Evolutionary conservation across 2,329 filamentous ascomycete species (phyloP).

Genomic region (Fusarium udum): DNA sequence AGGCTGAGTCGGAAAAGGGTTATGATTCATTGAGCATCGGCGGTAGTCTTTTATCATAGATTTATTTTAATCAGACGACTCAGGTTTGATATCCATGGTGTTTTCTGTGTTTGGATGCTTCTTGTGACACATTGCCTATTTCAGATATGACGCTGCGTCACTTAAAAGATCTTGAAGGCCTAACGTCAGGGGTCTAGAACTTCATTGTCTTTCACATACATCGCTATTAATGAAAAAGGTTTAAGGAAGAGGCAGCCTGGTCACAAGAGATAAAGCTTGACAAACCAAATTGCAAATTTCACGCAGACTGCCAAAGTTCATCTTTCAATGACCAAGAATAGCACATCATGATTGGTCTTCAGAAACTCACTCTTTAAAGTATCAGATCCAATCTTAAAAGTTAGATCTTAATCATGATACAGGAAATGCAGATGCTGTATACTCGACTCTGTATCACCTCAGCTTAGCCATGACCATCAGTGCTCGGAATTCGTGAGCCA

Average conservation of each 20-base stretch:
- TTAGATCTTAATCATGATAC: background rate
- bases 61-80: constrained; percentile 2
- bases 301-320: background rate
- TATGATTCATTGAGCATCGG: constrained; percentile 5
- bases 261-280: background rate
- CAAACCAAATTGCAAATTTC: background rate
- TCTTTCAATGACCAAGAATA: background rate
- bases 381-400: no score
- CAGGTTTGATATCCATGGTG: background rate
- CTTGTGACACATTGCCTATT: constrained; percentile 3
- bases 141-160: background rate
- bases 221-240: background rate
- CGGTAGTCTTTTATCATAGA: constrained; percentile 5
- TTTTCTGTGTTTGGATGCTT: background rate
- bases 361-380: background rate
- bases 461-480: background rate
- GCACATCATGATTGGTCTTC: background rate
- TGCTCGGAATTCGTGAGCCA: background rate
- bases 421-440: background rate
- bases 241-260: background rate
- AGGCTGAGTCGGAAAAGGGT: constrained; percentile 17
- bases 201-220: background rate
- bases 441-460: background rate
- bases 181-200: background rate
- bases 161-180: background rate